Percentiles rank a stretch among this genome's conserved stretches.
Evolutionary conservation across 2,329 filamentous ascomycete genomes (phyloP).

Genomic region (Tolypocladium pustulatum): DNA sequence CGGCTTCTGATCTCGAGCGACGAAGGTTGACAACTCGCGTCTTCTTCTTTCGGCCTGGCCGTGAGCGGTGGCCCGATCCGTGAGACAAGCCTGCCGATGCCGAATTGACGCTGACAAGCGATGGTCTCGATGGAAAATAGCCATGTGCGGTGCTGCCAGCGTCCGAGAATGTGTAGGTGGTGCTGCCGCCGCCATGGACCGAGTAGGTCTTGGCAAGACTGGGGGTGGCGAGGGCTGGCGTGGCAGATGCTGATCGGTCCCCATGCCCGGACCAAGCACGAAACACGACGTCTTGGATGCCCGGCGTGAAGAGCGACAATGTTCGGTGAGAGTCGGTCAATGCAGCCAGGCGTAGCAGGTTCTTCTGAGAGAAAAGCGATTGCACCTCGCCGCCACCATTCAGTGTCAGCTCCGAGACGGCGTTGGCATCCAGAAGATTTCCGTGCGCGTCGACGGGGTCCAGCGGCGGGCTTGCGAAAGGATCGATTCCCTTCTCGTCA

Average conservation of each 20-base stretch:
- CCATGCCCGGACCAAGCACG: conserved; percentile 78
- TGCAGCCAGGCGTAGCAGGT: conserved; percentile 70
- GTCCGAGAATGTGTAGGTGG: conserved; percentile 66
- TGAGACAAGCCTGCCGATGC: conserved; percentile 52
- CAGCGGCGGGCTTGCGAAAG: conserved; percentile 69
- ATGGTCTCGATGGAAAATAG: conserved; percentile 57
- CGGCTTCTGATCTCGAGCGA: conserved; percentile 45
- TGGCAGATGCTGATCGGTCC: conserved; percentile 55
- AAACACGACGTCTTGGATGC: conserved; percentile 84
- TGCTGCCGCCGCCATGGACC: conserved; percentile 43
- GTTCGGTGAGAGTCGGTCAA: conserved; percentile 84
- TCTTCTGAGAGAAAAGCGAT: conserved; percentile 91
- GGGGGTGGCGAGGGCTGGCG: conserved; percentile 35
- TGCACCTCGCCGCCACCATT: conserved; percentile 75
- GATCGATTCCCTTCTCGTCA: conserved; percentile 59
- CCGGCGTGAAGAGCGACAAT: conserved; percentile 80
- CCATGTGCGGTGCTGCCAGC: conserved; percentile 53
- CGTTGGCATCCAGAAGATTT: conserved; percentile 62
- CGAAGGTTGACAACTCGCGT: conserved; percentile 73
- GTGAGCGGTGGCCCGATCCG: conserved; percentile 49
- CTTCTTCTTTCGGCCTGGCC: conserved; percentile 67
- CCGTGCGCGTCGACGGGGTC: conserved; percentile 76
- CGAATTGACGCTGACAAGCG: conserved; percentile 51
- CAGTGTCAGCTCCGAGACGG: conserved; percentile 67
- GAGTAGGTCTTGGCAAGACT: conserved; percentile 54